Evolutionary conservation across 2,329 filamentous ascomycete genomes (phyloP), one percentile per base, ranked within the genome.

Genomic region (Colletotrichum cereale): DNA sequence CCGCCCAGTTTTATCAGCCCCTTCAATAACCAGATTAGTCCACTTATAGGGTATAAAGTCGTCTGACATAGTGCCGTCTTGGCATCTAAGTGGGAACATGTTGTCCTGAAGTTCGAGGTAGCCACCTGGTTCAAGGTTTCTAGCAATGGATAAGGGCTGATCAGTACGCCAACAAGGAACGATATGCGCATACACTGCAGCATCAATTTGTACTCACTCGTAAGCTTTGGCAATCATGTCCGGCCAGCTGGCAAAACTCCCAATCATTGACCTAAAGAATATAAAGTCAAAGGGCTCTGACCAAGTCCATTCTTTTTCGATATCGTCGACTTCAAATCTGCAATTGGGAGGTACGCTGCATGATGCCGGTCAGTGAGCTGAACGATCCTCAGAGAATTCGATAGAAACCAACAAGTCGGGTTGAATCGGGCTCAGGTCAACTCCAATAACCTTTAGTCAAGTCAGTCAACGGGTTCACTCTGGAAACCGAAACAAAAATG

Each of bases 211-310:
- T 36, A 18, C 58, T 44, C 75, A 76, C 66, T 82, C 76, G 52
- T 79, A 86, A 7, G 85, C 77, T 66, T 86, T 85, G 52, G 80
- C 78, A 67, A 90, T 81, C 18, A 90, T 77, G 47, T 84, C 82
- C 50, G 84, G 83, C 78, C 87, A 90, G 73, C 89, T 87, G 3
- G 81, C 78, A 69, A 90, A 85, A 60, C 84, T 83, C 60, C 88
- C 88, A 2, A 85, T 81, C 74, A 90, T 81, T 73, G 87, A 82
- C 44, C 87, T 85, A 8, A 86, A 86, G 75, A 90, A 88, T 74
- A 91, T 87, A 75, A 87, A 88, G 78, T 91, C 89, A 77, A 89
- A 89, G 0, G 84, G 82, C 26, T 77, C 74, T 1, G 74, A 71
- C 72, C 74, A 79, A 10, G 75, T 75, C 76, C 74, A 78, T 10